Base-by-base conservation (phyloP, 2,329 filamentous ascomycete species). In the Fusarium cyanostomum region DNA sequence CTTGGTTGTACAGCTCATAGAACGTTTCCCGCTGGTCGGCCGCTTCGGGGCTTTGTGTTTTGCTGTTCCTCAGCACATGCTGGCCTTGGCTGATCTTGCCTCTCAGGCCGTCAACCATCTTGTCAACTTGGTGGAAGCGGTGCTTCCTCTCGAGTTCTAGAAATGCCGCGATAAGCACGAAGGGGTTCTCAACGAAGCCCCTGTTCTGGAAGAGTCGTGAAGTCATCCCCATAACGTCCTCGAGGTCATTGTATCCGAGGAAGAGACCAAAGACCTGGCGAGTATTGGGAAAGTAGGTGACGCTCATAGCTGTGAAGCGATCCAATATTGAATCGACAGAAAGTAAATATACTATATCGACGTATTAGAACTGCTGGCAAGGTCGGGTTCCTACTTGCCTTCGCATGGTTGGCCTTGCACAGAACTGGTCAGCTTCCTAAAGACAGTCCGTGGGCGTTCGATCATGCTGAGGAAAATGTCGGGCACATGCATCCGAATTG, bases 231-330 rank as follows among this genome's bases (percentile, higher is more conserved):
- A 15, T 27, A 7, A 52, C 33, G 6, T 52, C 53, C 11, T 31
- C 9, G 1, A 13, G 11, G 16, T 33, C 35, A 5, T 15, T 24
- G 35, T 43, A 57, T n/a, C 49, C 54, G 3, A 57, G 33, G 21
- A 51, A 53, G 6, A 57, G 28, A 10, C 54, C 48, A 15, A 46
- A 57, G 9, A 53, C 28, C 31, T 57, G 49, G 5, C 31, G 27
- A 13, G 31, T 57, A 2, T 41, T 30, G 12, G 54, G 54, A 27
- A 57, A 57, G 42, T 53, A 53, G 18, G 54, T 57, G 27, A 53
- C 8, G 15, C 30, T 46, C 34, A 57, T 53, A 7, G 54, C 54
- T 7, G 42, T 57, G 28, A 41, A 53, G 41, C 53, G 52, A 2
- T 26, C 35, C 35, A 57, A 30, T 24, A 53, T 48, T 4, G 54